phyloP scores from a whole-genome alignment of 2,329 filamentous ascomycete genomes.

The Chrysosporium queenslandicum region DNA sequence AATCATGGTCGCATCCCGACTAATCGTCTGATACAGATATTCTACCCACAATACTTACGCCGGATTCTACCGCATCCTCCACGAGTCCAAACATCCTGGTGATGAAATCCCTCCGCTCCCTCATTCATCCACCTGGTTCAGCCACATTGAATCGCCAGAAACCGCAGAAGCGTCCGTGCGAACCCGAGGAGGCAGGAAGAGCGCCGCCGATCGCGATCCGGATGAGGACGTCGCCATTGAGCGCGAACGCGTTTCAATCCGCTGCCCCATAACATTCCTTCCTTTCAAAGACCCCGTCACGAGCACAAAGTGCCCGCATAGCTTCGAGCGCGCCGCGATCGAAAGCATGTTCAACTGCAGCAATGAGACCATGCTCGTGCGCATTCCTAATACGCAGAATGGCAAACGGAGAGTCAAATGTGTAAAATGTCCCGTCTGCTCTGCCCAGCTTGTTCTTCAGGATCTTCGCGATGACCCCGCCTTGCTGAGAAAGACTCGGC shows the following conservation, averaged over 20 bases:
- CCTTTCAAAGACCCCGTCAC: conserved; percentile 40
- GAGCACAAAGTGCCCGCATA: conserved; percentile 42
- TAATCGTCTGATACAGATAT: conserved; percentile 36
- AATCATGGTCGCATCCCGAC: background rate
- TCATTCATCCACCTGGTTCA: conserved; percentile 53
- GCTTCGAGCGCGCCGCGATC: conserved; percentile 41
- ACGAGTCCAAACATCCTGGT: conserved; percentile 49
- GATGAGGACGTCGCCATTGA: conserved; percentile 40
- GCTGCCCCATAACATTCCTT: conserved; percentile 41
- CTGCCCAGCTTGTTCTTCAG: conserved; percentile 26
- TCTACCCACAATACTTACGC: conserved; percentile 51
- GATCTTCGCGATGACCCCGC: conserved; percentile 35
- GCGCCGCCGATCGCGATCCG: conserved; percentile 11
- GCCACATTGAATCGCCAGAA: conserved; percentile 24
- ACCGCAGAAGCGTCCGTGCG: conserved; percentile 18
- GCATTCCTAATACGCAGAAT: conserved; percentile 17
- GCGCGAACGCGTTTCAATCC: conserved; percentile 37
- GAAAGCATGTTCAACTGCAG: conserved; percentile 35
- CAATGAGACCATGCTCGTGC: conserved; percentile 17
- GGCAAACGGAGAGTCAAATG: conserved; percentile 20
- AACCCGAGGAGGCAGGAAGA: conserved; percentile 15
- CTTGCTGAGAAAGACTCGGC: conserved; percentile 30
- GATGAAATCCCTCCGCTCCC: conserved; percentile 45
- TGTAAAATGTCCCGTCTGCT: conserved; percentile 37
- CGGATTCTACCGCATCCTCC: conserved; percentile 51